Conservation (phyloP, 78 protist genomes). For the Dictyostelium brefeldianum region DNA sequence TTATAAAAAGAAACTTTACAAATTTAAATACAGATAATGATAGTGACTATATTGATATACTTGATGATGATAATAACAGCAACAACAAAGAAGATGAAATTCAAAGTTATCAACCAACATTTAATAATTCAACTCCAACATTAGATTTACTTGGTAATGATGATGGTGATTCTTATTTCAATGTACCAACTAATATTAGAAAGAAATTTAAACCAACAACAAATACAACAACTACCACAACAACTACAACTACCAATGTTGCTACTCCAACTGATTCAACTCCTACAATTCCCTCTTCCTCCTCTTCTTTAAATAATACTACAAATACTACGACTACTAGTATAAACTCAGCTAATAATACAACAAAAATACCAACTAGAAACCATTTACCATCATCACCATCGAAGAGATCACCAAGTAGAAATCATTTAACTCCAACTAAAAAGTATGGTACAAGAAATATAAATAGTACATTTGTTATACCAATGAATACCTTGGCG, state of each 20-base stretch:
- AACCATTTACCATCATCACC: background rate
- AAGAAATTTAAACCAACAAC: constrained; percentile 32
- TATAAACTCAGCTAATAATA: background rate
- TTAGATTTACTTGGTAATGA: background rate
- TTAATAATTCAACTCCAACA: constrained; percentile 4
- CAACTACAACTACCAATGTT: background rate
- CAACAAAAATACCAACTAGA: background rate
- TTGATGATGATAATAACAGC: no score
- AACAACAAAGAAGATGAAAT: background rate
- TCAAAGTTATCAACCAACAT: constrained; percentile 1
- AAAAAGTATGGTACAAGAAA: background rate
- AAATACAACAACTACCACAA: constrained; percentile 4
- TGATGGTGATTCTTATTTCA: constrained; percentile 11
- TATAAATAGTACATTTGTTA: background rate
- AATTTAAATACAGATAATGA: background rate
- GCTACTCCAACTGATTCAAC: background rate
- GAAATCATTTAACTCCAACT: background rate
- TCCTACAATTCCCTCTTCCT: background rate
- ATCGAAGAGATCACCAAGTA: background rate
- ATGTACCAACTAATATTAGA: constrained; percentile 32
- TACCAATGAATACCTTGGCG: background rate
- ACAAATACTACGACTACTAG: background rate
- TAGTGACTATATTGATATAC: background rate
- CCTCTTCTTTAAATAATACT: background rate
- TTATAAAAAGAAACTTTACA: background rate